phyloP scores from a whole-genome alignment of 768 basidiomycete species.

The Chalciporus chontae region DNA sequence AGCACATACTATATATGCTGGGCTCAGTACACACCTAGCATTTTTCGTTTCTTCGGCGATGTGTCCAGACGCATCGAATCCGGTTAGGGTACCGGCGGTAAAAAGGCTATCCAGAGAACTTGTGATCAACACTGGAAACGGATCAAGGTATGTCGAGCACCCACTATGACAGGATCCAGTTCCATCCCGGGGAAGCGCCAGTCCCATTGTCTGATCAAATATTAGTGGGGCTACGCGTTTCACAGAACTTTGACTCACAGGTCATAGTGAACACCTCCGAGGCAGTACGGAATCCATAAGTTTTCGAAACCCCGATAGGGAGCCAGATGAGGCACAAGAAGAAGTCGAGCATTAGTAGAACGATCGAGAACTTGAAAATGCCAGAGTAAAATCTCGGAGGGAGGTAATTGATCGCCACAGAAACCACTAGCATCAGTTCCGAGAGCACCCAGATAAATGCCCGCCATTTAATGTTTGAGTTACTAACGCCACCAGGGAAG shows the following conservation, averaged over 20 bases:
- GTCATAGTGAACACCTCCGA: conserved; percentile 81
- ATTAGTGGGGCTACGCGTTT: neutral
- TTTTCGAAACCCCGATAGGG: conserved; percentile 83
- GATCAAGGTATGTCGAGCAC: conserved; percentile 16
- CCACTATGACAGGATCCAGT: conserved; percentile 86
- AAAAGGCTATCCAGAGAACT: conserved; percentile 69
- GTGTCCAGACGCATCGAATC: conserved; percentile 88
- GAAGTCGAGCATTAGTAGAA: conserved; percentile 81
- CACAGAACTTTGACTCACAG: conserved; percentile 49
- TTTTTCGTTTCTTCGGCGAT: conserved; percentile 88
- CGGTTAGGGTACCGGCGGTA: conserved; percentile 83
- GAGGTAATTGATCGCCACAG: conserved; percentile 82
- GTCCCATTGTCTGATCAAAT: conserved; percentile 74
- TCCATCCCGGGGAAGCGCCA: conserved; percentile 83
- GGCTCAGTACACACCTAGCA: conserved; percentile 44
- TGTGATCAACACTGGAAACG: neutral
- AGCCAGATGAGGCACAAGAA: conserved; percentile 88
- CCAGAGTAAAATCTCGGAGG: conserved; percentile 71
- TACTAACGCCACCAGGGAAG: conserved; percentile 75
- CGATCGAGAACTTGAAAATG: conserved; percentile 75
- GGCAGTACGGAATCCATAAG: conserved; percentile 85
- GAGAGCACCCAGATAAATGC: conserved; percentile 82
- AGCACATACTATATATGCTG: neutral
- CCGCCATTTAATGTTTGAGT: conserved; percentile 79
- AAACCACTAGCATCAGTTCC: conserved; percentile 64